Evolutionary conservation across 306 rosid species (phyloP), one percentile per base, ranked within the genome.

Genomic region (Prunus davidiana): DNA sequence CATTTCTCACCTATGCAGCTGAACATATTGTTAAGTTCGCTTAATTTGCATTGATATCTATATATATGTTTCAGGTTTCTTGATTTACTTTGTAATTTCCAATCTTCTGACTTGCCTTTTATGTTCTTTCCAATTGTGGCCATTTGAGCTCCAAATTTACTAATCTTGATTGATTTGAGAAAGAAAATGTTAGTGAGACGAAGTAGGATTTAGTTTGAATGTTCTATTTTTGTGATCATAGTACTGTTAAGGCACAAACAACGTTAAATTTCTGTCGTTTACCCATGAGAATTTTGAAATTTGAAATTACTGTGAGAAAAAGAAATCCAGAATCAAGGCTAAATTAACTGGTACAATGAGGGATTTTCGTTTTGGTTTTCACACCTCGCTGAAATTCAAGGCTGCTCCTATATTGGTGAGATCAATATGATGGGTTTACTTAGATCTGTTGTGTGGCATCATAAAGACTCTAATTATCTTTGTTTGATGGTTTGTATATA

Each of bases 401-500:
- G 76, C 30, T 67, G 56, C 56, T 20, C 32, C 45, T 57, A 66
- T 57, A 22, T 47, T 67, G 67, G 69, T 79, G 63, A 67, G 75
- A 74, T 25, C 67, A 72, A 15, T 73, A 24, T 66, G 46, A 66
- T 30, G 80, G 76, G 22, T 45, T 78, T 74, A 46, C 27, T 52
- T 52, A 20, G 64, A 60, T 57, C 24, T 66, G 34, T 67, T 77
- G 22, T 15, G 2, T 50, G 25, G 64, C 75, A 75, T 67, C 63
- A 58, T 18, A 65, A 63, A 58, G 78, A 5, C 41, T 81, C 45
- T 64, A 27, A 72, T 71, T 75, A 62, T 30, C 46, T 67, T 46
- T 75, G 67, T 79, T 64, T 63, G 69, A 66, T 67, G 67, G 58
- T 76, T 56, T 69, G 67, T 30, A 47, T 54, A 71, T 66, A 75